These are phyloP conservation scores for Fusarium graminum DNA, from an alignment of 2,329 filamentous ascomycete genomes.

Conservation along the genomic window DNA sequence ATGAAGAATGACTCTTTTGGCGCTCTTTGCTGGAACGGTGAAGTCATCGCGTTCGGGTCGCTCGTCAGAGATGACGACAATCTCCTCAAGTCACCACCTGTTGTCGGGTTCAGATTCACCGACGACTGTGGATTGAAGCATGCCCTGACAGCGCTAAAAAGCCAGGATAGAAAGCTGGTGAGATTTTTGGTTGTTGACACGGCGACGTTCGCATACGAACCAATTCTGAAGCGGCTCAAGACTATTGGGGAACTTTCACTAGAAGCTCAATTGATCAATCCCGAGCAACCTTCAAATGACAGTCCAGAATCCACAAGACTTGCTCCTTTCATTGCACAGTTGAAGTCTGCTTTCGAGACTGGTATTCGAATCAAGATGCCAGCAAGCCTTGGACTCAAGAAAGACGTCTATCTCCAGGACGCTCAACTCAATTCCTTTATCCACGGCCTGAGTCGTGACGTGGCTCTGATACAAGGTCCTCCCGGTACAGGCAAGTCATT, in stretches of 20 bases:
- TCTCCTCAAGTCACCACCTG: constrained; percentile 59
- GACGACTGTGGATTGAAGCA: constrained; percentile 61
- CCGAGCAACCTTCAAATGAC: constrained; percentile 12
- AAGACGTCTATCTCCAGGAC: constrained; percentile 43
- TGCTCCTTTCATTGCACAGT: background rate
- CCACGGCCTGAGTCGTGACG: constrained; percentile 62
- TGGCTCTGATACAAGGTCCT: constrained; percentile 78
- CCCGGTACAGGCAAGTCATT: constrained; percentile 84
- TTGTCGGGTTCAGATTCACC: constrained; percentile 65
- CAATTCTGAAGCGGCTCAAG: constrained; percentile 72
- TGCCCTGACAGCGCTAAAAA: constrained; percentile 60
- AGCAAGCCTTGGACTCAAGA: constrained; percentile 38
- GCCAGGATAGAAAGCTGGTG: constrained; percentile 41
- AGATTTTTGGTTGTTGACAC: constrained; percentile 73
- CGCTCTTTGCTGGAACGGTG: constrained; percentile 65
- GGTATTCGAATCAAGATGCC: constrained; percentile 23
- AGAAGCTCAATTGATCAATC: constrained; percentile 63
- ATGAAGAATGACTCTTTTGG: constrained; percentile 73
- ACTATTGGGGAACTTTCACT: constrained; percentile 68
- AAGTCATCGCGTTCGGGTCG: constrained; percentile 71
- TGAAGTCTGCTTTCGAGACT: background rate
- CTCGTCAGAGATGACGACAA: constrained; percentile 65
- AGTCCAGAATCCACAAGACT: constrained; percentile 31
- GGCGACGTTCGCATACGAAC: constrained; percentile 76
- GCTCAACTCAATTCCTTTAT: constrained; percentile 70